These are phyloP conservation scores for Glutinoglossum americanum DNA, from an alignment of 495 filamentous ascomycete genomes.

Conservation along the genomic window DNA sequence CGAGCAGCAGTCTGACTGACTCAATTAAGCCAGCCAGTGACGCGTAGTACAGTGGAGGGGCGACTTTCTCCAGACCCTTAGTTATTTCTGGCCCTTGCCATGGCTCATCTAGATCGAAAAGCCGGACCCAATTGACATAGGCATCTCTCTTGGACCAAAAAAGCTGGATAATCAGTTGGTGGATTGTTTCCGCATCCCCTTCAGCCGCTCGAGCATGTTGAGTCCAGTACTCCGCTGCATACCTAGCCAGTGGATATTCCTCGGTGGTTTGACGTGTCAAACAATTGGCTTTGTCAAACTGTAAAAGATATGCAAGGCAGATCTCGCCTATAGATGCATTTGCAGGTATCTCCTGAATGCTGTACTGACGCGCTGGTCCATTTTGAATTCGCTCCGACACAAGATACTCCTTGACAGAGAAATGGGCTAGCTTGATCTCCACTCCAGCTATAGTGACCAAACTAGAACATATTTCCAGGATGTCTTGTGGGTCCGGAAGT, in stretches of 20 bases:
- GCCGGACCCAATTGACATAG: slow-evolving; percentile 2
- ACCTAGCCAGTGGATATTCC: slow-evolving; percentile 8
- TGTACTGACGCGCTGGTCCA: not conserved
- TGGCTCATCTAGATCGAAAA: not conserved
- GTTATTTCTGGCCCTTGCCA: no score
- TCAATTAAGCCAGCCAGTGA: not conserved
- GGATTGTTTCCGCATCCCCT: not conserved
- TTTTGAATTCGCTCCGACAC: slow-evolving; percentile 4
- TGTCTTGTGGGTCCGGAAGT: not conserved
- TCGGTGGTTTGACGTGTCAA: not conserved
- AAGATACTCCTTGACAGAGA: slow-evolving; percentile 12
- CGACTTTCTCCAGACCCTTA: not conserved
- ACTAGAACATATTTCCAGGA: slow-evolving; percentile 6
- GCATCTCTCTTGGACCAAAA: not conserved
- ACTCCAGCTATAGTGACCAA: slow-evolving; percentile 1
- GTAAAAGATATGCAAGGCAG: slow-evolving; percentile 6
- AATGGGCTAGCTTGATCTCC: slow-evolving; percentile 9
- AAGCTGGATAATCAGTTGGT: not conserved
- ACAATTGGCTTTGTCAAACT: not conserved
- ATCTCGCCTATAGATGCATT: slow-evolving; percentile 11
- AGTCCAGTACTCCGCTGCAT: not conserved
- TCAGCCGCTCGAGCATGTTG: not conserved
- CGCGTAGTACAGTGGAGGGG: not conserved
- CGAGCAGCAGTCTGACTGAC: not conserved
- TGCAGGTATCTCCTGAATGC: slow-evolving; percentile 7